Evolutionary conservation across 371 early-diverging fungal genomes (phyloP).

Genomic region (Mucor lusitanicus): DNA sequence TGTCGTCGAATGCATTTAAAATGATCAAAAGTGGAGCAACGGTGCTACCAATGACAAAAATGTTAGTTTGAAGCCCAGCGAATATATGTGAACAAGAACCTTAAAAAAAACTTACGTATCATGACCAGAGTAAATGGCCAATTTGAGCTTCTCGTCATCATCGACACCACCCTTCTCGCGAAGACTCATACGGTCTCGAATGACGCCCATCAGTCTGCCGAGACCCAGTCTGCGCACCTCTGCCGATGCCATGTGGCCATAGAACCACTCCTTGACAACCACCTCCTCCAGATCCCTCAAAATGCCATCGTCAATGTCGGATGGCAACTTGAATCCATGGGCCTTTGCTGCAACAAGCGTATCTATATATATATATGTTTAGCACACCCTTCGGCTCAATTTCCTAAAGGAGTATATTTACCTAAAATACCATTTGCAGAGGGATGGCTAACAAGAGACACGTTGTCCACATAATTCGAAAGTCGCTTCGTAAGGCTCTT

Average conservation of each 20-base stretch:
- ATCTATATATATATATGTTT: slow-evolving; percentile 23
- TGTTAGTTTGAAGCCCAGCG: background rate
- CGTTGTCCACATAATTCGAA: slow-evolving; percentile 36
- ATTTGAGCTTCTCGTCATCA: slow-evolving; percentile 46
- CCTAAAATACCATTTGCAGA: slow-evolving; percentile 54
- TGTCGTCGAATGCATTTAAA: slow-evolving; percentile 53
- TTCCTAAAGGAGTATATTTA: slow-evolving; percentile 13
- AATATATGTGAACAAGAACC: background rate
- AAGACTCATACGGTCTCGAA: slow-evolving; percentile 50
- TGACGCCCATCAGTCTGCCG: slow-evolving; percentile 57
- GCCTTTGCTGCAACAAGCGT: slow-evolving; percentile 47
- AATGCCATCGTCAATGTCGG: slow-evolving; percentile 43
- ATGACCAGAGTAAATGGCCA: slow-evolving; percentile 78
- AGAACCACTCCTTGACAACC: slow-evolving; percentile 50
- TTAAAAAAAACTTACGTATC: slow-evolving; percentile 56
- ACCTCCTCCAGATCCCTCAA: slow-evolving; percentile 36
- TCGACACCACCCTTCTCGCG: slow-evolving; percentile 28
- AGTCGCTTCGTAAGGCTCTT: slow-evolving; percentile 26
- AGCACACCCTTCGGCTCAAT: background rate
- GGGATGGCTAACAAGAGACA: slow-evolving; percentile 49
- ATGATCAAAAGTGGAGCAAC: slow-evolving; percentile 66
- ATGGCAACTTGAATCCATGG: slow-evolving; percentile 53
- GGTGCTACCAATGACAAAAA: slow-evolving; percentile 43
- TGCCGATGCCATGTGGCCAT: slow-evolving; percentile 29
- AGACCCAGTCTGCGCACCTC: slow-evolving; percentile 51